Percentiles rank a stretch among this genome's conserved stretches.
Evolutionary conservation across 768 basidiomycete genomes (phyloP).

Genomic region (Daedalea quercina): DNA sequence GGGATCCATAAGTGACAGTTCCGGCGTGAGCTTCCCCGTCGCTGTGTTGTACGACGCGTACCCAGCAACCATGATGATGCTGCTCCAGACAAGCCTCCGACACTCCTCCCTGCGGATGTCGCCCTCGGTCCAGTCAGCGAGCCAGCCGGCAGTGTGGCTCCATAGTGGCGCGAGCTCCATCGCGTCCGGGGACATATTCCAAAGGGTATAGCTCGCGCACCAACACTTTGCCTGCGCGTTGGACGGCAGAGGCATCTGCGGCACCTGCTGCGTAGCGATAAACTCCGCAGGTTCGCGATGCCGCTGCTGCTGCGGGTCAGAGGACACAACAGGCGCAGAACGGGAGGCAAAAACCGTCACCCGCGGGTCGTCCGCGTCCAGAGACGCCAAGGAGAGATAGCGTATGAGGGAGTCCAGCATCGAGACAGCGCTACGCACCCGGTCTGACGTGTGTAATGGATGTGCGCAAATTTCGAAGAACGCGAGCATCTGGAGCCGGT

Average conservation of each 20-base stretch:
- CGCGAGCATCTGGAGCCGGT: constrained; percentile 45
- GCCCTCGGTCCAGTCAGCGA: constrained; percentile 33
- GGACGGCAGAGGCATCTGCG: neutral
- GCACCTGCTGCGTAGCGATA: neutral
- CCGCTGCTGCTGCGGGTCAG: neutral
- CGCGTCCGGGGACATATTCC: constrained; percentile 41
- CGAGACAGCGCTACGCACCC: constrained; percentile 49
- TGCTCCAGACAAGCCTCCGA: constrained; percentile 69
- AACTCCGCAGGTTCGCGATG: neutral
- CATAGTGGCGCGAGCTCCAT: constrained; percentile 54
- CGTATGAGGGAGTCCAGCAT: constrained; percentile 67
- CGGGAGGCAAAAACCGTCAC: constrained; percentile 9
- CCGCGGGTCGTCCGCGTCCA: constrained; percentile 53
- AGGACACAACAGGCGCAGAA: constrained; percentile 8
- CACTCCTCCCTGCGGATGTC: constrained; percentile 69
- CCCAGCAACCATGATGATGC: constrained; percentile 55
- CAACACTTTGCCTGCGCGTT: constrained; percentile 9
- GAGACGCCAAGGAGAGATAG: constrained; percentile 42
- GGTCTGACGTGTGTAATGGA: constrained; percentile 47
- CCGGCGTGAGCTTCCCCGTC: constrained; percentile 20
- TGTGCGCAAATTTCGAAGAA: constrained; percentile 70
- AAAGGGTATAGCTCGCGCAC: constrained; percentile 40
- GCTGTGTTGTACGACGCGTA: constrained; percentile 56
- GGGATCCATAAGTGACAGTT: constrained; percentile 54
- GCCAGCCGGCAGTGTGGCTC: constrained; percentile 62